phyloP scores from a whole-genome alignment of 108 stramenopile genomes.

The Cyclotella choctawhatcheeana region DNA sequence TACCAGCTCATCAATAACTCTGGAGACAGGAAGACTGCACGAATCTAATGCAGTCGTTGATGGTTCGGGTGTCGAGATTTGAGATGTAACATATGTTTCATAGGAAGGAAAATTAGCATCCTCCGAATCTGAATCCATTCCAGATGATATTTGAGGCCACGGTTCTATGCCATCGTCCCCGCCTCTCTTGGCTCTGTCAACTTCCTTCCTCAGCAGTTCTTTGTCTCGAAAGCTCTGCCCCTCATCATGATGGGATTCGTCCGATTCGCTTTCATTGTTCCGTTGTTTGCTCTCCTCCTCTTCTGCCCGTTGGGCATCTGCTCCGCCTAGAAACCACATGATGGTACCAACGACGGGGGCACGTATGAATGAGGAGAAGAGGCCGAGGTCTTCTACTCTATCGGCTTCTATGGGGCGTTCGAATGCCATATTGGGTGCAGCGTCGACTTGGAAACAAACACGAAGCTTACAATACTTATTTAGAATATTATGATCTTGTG shows the following conservation, averaged over 20 bases:
- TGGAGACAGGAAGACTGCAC: conserved; percentile 21
- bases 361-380: conserved; percentile 68
- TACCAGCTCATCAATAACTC: conserved; percentile 42
- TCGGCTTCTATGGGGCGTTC: conserved; percentile 80
- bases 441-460: too few species aligned
- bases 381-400: conserved; percentile 61
- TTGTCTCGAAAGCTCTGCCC: conserved; percentile 1
- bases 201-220: not conserved
- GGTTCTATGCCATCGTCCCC: conserved; percentile 22
- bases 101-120: conserved; percentile 5
- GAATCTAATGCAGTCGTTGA: not conserved
- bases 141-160: conserved; percentile 27
- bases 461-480: too few species aligned
- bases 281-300: conserved; percentile 2
- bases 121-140: conserved; percentile 20
- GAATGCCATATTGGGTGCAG: conserved; percentile 71
- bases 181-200: not conserved
- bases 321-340: conserved; percentile 68
- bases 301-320: conserved; percentile 37
- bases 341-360: conserved; percentile 61
- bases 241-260: not conserved
- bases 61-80: not conserved
- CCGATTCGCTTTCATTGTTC: not conserved
- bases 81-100: conserved; percentile 1
- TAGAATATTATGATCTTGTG: too few species aligned